These are phyloP conservation scores for Cyberlindnera maritima DNA, from an alignment of 805 yeast genomes.

Conservation along the genomic window DNA sequence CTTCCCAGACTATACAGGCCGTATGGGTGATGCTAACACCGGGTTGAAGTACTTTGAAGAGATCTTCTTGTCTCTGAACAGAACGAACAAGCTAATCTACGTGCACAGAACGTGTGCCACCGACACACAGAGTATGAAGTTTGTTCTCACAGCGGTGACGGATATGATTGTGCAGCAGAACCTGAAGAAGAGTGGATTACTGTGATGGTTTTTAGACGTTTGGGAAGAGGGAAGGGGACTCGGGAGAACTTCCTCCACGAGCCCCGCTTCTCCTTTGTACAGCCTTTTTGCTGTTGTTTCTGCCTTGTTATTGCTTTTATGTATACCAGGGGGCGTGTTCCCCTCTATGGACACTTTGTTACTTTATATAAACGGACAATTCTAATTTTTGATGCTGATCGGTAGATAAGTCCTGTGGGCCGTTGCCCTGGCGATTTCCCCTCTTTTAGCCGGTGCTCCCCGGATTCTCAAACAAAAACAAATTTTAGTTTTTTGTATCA, in stretches of 20 bases:
- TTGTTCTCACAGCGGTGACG: conserved; percentile 88
- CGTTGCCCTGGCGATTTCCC: too few relatives aligned
- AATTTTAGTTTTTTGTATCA: too few relatives aligned
- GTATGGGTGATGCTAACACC: conserved; percentile 58
- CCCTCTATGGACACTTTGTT: too few relatives aligned
- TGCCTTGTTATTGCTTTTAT: too few relatives aligned
- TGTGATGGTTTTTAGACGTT: conserved; percentile 5
- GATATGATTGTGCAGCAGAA: conserved; percentile 87
- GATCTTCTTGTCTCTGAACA: conserved; percentile 61
- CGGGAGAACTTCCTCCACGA: too few relatives aligned
- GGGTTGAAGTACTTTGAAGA: conserved; percentile 71
- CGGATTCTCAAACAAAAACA: not conserved
- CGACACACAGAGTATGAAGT: conserved; percentile 83
- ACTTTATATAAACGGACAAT: too few relatives aligned
- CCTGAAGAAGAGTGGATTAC: conserved; percentile 70
- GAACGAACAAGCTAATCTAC: conserved; percentile 69
- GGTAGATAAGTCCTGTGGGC: too few relatives aligned
- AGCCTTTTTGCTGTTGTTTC: too few relatives aligned
- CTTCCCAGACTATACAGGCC: conserved; percentile 77
- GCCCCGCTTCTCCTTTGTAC: too few relatives aligned
- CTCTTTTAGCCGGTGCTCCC: not conserved
- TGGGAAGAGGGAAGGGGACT: too few relatives aligned
- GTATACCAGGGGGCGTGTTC: too few relatives aligned
- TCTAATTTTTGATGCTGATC: too few relatives aligned
- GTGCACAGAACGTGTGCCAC: conserved; percentile 96